Evolutionary conservation across 805 yeast genomes (phyloP).

Genomic region (Kuraishia piskuri): DNA sequence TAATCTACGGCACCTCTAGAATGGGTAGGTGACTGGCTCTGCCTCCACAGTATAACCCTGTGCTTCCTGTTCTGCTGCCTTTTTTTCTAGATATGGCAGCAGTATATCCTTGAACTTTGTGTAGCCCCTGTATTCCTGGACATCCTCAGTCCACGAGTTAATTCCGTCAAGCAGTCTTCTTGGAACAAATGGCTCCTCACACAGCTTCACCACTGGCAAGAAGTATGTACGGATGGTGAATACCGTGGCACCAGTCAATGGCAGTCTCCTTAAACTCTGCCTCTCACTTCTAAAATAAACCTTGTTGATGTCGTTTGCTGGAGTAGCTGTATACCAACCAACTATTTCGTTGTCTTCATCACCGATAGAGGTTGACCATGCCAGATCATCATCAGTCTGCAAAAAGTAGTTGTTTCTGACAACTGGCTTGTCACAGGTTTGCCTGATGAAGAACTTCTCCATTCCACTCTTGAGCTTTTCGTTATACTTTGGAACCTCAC

Average conservation of each 20-base stretch:
- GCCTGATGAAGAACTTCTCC: conserved; percentile 55
- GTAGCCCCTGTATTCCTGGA: conserved; percentile 52
- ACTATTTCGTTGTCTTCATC: conserved; percentile 40
- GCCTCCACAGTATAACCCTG: conserved; percentile 29
- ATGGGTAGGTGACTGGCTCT: conserved; percentile 36
- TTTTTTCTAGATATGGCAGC: conserved; percentile 43
- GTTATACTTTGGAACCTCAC: conserved; percentile 60
- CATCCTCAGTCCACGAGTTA: conserved; percentile 51
- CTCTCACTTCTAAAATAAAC: conserved; percentile 56
- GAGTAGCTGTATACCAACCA: conserved; percentile 57
- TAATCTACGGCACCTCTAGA: conserved; percentile 12
- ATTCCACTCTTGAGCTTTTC: conserved; percentile 51
- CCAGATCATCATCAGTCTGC: conserved; percentile 54
- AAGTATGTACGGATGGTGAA: conserved; percentile 62
- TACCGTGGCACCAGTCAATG: conserved; percentile 45
- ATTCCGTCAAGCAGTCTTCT: conserved; percentile 51
- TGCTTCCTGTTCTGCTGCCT: conserved; percentile 39
- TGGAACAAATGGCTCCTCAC: conserved; percentile 55
- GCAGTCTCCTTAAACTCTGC: conserved; percentile 54
- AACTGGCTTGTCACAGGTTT: conserved; percentile 53
- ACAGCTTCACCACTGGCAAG: conserved; percentile 42
- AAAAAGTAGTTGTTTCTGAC: conserved; percentile 59
- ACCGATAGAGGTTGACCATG: conserved; percentile 61
- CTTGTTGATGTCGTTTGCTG: conserved; percentile 36
- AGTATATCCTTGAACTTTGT: conserved; percentile 42